Conservation (phyloP, 129 eudicot genomes). For the sunflower (Helianthus annuus) region HanXRQr2.0-SUNRISE NC_035446.2:110436359-110436858, state of each 20-base stretch:
- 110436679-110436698: conserved; percentile 41
- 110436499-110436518: conserved; percentile 44
- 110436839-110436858: conserved; percentile 64
- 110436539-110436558: conserved; percentile 43
- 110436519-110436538: conserved; percentile 53
- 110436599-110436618: conserved; percentile 26
- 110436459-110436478: conserved; percentile 33
- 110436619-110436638: conserved; percentile 43
- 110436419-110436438: conserved; percentile 27
- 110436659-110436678: conserved; percentile 70
- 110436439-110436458: conserved; percentile 40
- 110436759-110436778: conserved; percentile 77
- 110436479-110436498: conserved; percentile 56
- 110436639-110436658: conserved; percentile 70
- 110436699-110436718: conserved; percentile 60
- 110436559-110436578: conserved; percentile 36
- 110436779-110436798: conserved; percentile 80
- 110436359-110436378: conserved; percentile 38
- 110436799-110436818: conserved; percentile 79
- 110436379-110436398: conserved; percentile 50
- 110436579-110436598: conserved; percentile 44
- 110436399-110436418: conserved; percentile 22
- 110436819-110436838: conserved; percentile 67
- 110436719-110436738: conserved; percentile 53
- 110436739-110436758: conserved; percentile 70